A percentile compares a stretch with the other conserved stretches of the same genome.
Evolutionary conservation across 1,139 yeast genomes (phyloP).

Genomic region (Lodderomyces oxycetoniae): DNA sequence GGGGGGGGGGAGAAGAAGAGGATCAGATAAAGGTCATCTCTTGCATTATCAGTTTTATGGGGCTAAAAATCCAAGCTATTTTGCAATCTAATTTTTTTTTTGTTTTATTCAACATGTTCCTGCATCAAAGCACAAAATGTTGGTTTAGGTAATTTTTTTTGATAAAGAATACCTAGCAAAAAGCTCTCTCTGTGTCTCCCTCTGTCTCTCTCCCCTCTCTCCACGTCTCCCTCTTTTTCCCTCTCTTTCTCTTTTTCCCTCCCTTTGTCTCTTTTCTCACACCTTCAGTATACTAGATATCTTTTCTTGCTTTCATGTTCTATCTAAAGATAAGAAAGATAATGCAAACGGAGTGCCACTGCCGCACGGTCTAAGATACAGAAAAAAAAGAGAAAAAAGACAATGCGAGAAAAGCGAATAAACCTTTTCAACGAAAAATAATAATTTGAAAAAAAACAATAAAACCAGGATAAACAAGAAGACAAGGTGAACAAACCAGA

Average conservation of each 20-base stretch:
- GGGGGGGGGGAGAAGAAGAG: too few species aligned
- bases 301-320: background rate
- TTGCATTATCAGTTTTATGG: too few species aligned
- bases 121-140: background rate
- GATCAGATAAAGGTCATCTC: too few species aligned
- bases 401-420: too few species aligned
- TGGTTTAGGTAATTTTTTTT: too few species aligned
- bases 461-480: too few species aligned
- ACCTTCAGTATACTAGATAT: background rate
- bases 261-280: background rate
- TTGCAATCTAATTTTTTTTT: background rate
- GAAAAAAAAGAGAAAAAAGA: background rate
- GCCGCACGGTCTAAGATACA: too few species aligned
- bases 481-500: too few species aligned
- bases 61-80: background rate
- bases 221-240: slow-evolving; percentile 1
- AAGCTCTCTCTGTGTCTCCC: background rate
- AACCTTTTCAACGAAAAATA: too few species aligned
- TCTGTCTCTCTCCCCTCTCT: slow-evolving; percentile 1
- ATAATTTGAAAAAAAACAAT: too few species aligned
- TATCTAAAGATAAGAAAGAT: background rate
- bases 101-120: background rate
- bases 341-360: too few species aligned
- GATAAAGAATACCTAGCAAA: background rate
- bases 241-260: slow-evolving; percentile 1